A percentile compares a stretch with the other conserved stretches of the same genome.
These are phyloP conservation scores for Pseudogymnoascus sp. DNA, from an alignment of 2,329 filamentous ascomycete genomes.

Conservation along the genomic window DNA sequence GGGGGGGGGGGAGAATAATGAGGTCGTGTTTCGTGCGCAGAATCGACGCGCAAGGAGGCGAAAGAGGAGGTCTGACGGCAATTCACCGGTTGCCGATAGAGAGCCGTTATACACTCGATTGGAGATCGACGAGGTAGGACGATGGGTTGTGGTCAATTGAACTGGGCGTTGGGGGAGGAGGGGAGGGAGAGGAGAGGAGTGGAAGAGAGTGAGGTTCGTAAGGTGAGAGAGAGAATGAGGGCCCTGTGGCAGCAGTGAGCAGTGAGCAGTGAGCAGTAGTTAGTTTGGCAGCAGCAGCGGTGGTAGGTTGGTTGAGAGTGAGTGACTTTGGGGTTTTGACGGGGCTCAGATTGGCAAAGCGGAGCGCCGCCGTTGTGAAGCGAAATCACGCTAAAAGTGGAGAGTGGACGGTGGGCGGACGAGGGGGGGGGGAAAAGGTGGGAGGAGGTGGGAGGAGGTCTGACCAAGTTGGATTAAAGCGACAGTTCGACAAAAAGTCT, in stretches of 20 bases:
- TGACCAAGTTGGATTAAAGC: slow-evolving; percentile 9
- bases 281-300: not conserved
- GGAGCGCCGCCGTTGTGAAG: slow-evolving; percentile 5
- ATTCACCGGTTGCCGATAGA: slow-evolving; percentile 1
- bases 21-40: slow-evolving; percentile 13
- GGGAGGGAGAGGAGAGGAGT: no score
- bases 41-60: slow-evolving; percentile 16
- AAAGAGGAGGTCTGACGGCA: not conserved
- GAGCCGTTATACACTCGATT: slow-evolving; percentile 2
- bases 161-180: not conserved
- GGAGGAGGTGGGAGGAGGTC: not conserved
- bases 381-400: slow-evolving; percentile 7
- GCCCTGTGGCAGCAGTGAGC: not conserved
- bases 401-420: slow-evolving; percentile 22
- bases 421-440: slow-evolving; percentile 21
- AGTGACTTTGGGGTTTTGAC: slow-evolving; percentile 6
- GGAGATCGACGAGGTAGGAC: slow-evolving; percentile 1
- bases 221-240: slow-evolving; percentile 6
- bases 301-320: not conserved
- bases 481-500: not conserved
- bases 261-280: no score
- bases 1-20: slow-evolving; percentile 22
- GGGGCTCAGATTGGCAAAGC: slow-evolving; percentile 5
- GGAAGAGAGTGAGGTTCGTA: not conserved
- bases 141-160: slow-evolving; percentile 6